Evolutionary conservation across 768 basidiomycete species (phyloP).

Genomic region (Suillus variegatus): DNA sequence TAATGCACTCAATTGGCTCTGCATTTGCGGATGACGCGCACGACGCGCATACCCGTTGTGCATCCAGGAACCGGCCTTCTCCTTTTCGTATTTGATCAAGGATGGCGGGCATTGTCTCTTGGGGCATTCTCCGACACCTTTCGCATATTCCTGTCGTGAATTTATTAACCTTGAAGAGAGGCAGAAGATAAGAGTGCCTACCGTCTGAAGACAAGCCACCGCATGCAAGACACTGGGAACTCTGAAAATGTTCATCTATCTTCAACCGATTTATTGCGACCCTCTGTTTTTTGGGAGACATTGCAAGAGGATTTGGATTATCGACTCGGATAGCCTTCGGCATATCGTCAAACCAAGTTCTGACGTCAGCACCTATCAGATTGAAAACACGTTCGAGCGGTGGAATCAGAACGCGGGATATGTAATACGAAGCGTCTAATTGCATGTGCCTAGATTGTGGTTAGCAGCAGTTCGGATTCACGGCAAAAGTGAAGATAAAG

Average conservation of each 20-base stretch:
- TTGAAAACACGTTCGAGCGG: conserved; percentile 91
- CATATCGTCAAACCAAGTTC: conserved; percentile 87
- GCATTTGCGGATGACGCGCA: conserved; percentile 59
- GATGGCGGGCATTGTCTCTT: conserved; percentile 59
- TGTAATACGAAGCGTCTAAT: conserved; percentile 90
- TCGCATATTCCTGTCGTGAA: conserved; percentile 59
- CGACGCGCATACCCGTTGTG: conserved; percentile 70
- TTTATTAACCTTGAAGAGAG: not conserved
- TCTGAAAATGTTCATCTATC: conserved; percentile 78
- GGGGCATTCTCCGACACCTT: conserved; percentile 51
- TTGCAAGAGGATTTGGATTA: conserved; percentile 34
- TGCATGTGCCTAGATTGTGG: conserved; percentile 52
- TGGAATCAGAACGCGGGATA: conserved; percentile 82
- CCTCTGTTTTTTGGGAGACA: conserved; percentile 39
- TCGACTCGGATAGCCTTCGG: conserved; percentile 53
- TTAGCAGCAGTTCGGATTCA: not conserved
- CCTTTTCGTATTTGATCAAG: conserved; percentile 53
- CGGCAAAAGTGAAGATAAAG: not conserved
- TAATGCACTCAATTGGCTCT: conserved; percentile 75
- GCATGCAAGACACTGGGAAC: conserved; percentile 71
- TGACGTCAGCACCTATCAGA: conserved; percentile 85
- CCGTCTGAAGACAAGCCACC: conserved; percentile 55
- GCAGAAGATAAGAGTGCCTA: conserved; percentile 22
- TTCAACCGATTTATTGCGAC: conserved; percentile 41
- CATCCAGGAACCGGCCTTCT: conserved; percentile 53